Percentiles rank a stretch among this genome's conserved stretches.
These are phyloP conservation scores for Pythium apleroticum DNA, from an alignment of 352 stramenopile genomes.

Conservation along the genomic window DNA sequence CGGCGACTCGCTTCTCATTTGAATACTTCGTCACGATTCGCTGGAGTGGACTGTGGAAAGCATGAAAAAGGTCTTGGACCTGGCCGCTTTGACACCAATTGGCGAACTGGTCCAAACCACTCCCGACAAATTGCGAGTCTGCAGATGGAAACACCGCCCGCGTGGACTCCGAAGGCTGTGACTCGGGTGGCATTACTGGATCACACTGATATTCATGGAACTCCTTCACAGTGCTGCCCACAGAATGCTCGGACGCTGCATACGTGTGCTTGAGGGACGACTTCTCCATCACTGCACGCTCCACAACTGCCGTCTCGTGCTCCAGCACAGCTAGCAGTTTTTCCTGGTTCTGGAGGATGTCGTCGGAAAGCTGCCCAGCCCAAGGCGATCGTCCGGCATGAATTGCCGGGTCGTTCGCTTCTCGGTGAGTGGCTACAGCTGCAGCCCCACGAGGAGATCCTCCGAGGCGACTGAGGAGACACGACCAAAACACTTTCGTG, in stretches of 20 bases:
- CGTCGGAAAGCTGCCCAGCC: conserved; percentile 66
- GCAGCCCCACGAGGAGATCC: background rate
- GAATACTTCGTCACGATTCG: conserved; percentile 57
- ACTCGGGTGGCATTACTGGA: conserved; percentile 45
- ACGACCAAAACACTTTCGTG: conserved; percentile 55
- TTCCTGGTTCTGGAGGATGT: conserved; percentile 82
- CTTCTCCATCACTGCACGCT: conserved; percentile 79
- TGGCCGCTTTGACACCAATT: conserved; percentile 58
- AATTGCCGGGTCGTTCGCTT: conserved; percentile 10
- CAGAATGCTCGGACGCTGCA: conserved; percentile 30
- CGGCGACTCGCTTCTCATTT: conserved; percentile 38
- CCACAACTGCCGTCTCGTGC: conserved; percentile 75
- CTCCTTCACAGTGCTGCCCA: conserved; percentile 27
- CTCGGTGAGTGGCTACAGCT: background rate
- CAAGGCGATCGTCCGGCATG: conserved; percentile 32
- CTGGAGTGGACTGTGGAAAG: conserved; percentile 52
- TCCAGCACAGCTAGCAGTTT: conserved; percentile 76
- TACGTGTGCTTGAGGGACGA: conserved; percentile 74
- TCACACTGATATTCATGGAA: conserved; percentile 71
- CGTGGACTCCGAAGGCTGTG: background rate
- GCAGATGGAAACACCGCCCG: background rate
- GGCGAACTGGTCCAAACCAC: conserved; percentile 30
- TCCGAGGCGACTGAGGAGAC: conserved; percentile 36
- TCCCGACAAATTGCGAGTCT: conserved; percentile 4
- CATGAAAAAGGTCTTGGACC: conserved; percentile 62